Evolutionary conservation across 2,329 filamentous ascomycete genomes (phyloP), one percentile per base, ranked within the genome.

Genomic region (Westerdykella sp.): DNA sequence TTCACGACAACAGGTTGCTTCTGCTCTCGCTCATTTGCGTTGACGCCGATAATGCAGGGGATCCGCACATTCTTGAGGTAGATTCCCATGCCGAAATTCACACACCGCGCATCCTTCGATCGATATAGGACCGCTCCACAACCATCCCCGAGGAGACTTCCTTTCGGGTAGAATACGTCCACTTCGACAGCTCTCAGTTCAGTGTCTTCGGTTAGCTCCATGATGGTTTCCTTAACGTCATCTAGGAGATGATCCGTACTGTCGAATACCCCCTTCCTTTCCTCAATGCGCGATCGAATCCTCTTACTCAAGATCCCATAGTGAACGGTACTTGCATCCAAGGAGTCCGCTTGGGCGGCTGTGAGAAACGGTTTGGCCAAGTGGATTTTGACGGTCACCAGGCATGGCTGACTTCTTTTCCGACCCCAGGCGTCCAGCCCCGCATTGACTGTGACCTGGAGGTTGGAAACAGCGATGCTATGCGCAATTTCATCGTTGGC

Each of bases 261-360:
- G n/a, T 11, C n/a, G 9, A 11, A 18, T 12, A 7, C 4, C 5
- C 32, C 32, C 16, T 35, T 53, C 11, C 13, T 18, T n/a, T 62
- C 48, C 37, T 67, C 62, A 21, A 82, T 58, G 11, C 68, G 69
- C 18, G 65, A 63, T 25, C 83, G 67, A 12, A 89, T 72, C 0
- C 73, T 72, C 67, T 88, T 87, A 68, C 80, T 82, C 12, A 89
- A 72, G 9, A 70, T 73, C 2, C 85, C 85, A 57, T 90, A 90
- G 68, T 90, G 83, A 18, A 88, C 79, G 2, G 85, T 89, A 59
- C 84, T 84, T n/a, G 67, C 65, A 37, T 79, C 76, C 28, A 90
- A 75, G 7, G 69, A 68, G 66, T 90, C 85, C 4, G 65, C 64
- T 1, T 71, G 56, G 0, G 81, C 79, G 1, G 83, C 78, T 0